phyloP scores from a whole-genome alignment of 2,329 filamentous ascomycete species.

The Curvularia eragrostidis region DNA sequence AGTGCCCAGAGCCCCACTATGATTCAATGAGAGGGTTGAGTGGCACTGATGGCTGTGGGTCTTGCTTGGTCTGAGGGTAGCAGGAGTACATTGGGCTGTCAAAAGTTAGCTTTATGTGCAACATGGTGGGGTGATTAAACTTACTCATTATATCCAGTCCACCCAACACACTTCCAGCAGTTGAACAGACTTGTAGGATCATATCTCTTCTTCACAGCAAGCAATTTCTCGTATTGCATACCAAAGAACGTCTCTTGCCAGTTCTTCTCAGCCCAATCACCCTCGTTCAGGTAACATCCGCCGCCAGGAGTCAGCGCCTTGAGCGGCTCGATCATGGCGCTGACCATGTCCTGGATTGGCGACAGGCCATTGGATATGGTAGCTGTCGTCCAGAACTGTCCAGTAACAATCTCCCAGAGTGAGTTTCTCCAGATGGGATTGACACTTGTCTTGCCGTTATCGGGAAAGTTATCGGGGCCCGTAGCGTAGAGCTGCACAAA shows the following conservation, averaged over 20 bases:
- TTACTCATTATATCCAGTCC: constrained; percentile 45
- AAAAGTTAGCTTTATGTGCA: constrained; percentile 14
- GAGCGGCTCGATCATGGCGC: constrained; percentile 39
- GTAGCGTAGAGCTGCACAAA: constrained; percentile 47
- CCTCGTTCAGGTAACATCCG: constrained; percentile 49
- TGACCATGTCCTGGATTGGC: constrained; percentile 41
- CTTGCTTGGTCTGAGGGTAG: constrained; percentile 32
- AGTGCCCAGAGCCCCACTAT: background rate
- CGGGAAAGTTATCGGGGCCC: constrained; percentile 41
- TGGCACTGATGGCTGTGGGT: constrained; percentile 32
- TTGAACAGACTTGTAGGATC: constrained; percentile 45
- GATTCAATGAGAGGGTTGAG: constrained; percentile 23
- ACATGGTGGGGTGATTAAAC: constrained; percentile 1
- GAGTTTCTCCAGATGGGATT: constrained; percentile 44
- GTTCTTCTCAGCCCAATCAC: constrained; percentile 45
- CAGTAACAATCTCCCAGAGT: constrained; percentile 47
- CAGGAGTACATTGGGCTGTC: constrained; percentile 41
- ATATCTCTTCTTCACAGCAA: constrained; percentile 39
- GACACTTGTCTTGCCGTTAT: constrained; percentile 41
- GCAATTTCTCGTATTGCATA: constrained; percentile 37
- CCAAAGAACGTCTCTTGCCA: constrained; percentile 48
- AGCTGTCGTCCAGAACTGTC: constrained; percentile 38
- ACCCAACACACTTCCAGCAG: constrained; percentile 49
- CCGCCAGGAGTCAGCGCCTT: constrained; percentile 45
- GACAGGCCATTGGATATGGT: constrained; percentile 25